Evolutionary conservation across 1,139 yeast genomes (phyloP).

Genomic region (Hemisphaericaspora subhashii): DNA sequence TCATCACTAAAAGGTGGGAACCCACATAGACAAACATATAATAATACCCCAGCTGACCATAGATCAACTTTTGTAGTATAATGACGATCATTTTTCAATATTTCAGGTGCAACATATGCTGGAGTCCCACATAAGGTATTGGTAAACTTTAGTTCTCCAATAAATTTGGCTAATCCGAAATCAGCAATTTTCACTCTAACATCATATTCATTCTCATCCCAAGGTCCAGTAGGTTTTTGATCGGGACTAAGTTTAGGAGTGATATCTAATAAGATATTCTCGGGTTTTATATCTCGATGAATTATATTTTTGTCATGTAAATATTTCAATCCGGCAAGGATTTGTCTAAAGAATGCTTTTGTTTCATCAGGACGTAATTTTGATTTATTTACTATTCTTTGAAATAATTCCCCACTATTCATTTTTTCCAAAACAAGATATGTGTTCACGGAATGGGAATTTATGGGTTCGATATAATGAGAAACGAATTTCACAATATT

Average conservation of each 20-base stretch:
- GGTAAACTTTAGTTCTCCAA: constrained; percentile 74
- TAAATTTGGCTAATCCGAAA: constrained; percentile 76
- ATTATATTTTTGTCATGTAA: constrained; percentile 76
- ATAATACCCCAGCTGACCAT: constrained; percentile 78
- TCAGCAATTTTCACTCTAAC: constrained; percentile 76
- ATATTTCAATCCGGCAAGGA: constrained; percentile 61
- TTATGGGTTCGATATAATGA: constrained; percentile 67
- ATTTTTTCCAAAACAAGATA: constrained; percentile 71
- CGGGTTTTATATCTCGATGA: constrained; percentile 89
- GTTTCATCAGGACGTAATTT: constrained; percentile 63
- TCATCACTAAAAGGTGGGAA: constrained; percentile 86
- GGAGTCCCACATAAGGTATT: constrained; percentile 83
- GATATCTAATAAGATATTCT: constrained; percentile 77
- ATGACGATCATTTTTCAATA: constrained; percentile 50
- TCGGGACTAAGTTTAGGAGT: constrained; percentile 40
- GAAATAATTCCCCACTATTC: constrained; percentile 73
- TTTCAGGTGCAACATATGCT: constrained; percentile 83
- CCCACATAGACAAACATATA: constrained; percentile 78
- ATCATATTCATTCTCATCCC: constrained; percentile 63
- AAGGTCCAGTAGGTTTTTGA: constrained; percentile 67
- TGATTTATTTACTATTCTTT: constrained; percentile 64
- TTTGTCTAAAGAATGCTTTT: constrained; percentile 57
- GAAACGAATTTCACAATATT: constrained; percentile 69
- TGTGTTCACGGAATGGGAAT: constrained; percentile 53
- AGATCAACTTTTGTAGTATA: constrained; percentile 73